phyloP scores from a whole-genome alignment of 306 rosid species.

The Ochetophila trinervis region DNA sequence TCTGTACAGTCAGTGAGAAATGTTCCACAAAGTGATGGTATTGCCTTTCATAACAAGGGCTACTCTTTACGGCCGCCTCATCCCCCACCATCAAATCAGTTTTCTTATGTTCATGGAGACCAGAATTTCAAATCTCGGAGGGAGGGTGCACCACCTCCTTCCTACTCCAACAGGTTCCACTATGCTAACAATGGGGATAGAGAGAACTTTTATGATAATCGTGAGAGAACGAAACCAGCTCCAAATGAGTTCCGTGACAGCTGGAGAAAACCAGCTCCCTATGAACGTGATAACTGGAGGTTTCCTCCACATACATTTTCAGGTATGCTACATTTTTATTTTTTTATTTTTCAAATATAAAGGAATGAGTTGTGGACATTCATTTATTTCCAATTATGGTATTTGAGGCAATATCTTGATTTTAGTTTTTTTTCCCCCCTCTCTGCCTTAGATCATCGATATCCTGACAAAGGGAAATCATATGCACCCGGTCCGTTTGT shows the following conservation, averaged over 20 bases:
- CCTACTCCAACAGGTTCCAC: conserved; percentile 63
- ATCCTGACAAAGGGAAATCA: conserved; percentile 52
- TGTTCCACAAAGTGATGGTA: conserved; percentile 44
- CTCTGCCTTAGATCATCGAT: conserved; percentile 50
- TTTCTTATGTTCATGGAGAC: conserved; percentile 67
- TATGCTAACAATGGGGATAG: conserved; percentile 57
- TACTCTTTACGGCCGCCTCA: conserved; percentile 71
- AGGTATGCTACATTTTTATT: conserved; percentile 44
- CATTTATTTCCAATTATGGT: conserved; percentile 9
- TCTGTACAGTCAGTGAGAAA: conserved; percentile 46
- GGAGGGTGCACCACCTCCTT: conserved; percentile 53
- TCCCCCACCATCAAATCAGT: conserved; percentile 71
- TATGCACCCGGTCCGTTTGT: conserved; percentile 47
- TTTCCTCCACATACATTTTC: conserved; percentile 47
- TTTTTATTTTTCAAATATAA: not conserved
- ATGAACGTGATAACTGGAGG: conserved; percentile 74
- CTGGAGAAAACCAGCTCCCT: conserved; percentile 75
- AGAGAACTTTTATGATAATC: conserved; percentile 67
- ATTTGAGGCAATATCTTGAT: conserved; percentile 16
- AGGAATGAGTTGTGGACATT: not conserved
- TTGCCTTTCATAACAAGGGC: conserved; percentile 43
- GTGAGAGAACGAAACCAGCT: conserved; percentile 75
- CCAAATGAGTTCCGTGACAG: conserved; percentile 56
- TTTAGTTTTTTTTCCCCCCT: conserved; percentile 16
- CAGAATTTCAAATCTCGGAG: conserved; percentile 54